Evolutionary conservation across 139 green algal genomes (phyloP).

Genomic region (Auxenochlorella pyrenoidosa): DNA sequence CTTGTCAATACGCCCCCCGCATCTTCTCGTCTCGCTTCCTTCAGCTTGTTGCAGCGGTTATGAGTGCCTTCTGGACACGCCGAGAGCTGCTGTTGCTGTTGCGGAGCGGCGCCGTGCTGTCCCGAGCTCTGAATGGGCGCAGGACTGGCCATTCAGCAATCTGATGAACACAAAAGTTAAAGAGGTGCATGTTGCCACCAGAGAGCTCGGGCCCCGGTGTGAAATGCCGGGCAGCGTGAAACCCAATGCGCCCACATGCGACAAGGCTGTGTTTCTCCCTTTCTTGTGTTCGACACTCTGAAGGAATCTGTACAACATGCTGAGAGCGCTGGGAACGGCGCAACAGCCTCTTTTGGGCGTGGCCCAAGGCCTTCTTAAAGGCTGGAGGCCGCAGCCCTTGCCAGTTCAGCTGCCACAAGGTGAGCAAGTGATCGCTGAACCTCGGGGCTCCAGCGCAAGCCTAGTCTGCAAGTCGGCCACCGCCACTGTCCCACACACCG

Average conservation of each 20-base stretch:
- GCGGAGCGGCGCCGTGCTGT: no score
- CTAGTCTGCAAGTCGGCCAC: not conserved
- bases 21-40: not conserved
- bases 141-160: no score
- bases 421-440: not conserved
- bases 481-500: not conserved
- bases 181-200: no score
- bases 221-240: no score
- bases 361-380: not conserved
- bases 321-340: not conserved
- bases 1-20: not conserved
- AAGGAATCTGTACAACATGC: no score
- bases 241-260: no score
- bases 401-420: conserved; percentile 38
- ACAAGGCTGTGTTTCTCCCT: no score
- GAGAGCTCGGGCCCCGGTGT: no score
- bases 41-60: not conserved
- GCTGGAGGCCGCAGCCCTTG: not conserved
- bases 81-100: not conserved
- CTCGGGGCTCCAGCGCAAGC: not conserved
- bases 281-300: no score
- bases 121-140: no score
- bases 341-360: conserved; percentile 33
- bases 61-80: not conserved
- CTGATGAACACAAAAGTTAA: no score